Percentiles rank a stretch among this genome's conserved stretches.
Evolutionary conservation across 2,329 filamentous ascomycete genomes (phyloP).

Genomic region (Trichophyton verrucosum): DNA sequence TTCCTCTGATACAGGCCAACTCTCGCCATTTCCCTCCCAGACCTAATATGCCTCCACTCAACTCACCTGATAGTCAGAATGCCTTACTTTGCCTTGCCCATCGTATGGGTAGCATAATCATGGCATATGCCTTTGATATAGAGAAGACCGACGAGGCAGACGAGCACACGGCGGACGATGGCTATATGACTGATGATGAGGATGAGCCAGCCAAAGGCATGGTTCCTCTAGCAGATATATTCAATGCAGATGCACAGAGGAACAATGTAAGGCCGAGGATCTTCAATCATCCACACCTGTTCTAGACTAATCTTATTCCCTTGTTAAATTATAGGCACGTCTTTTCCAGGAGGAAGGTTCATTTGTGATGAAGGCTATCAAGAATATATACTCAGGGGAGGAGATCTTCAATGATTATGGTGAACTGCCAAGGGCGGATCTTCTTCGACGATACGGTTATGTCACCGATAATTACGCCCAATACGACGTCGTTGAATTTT

Average conservation of each 20-base stretch:
- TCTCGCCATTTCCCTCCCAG: conserved; percentile 31
- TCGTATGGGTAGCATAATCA: conserved; percentile 74
- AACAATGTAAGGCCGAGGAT: conserved; percentile 54
- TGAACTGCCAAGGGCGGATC: conserved; percentile 66
- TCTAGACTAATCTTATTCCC: not conserved
- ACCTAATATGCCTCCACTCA: conserved; percentile 29
- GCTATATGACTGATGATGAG: conserved; percentile 49
- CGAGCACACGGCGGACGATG: conserved; percentile 42
- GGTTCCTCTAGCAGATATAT: conserved; percentile 80
- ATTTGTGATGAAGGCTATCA: not conserved
- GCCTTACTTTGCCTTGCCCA: conserved; percentile 51
- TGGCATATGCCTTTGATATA: conserved; percentile 87
- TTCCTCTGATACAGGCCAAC: conserved; percentile 39
- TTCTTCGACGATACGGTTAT: conserved; percentile 77
- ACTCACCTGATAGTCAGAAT: conserved; percentile 31
- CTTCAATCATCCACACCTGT: not conserved
- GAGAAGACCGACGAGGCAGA: conserved; percentile 36
- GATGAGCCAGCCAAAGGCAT: conserved; percentile 67
- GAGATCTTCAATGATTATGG: conserved; percentile 88
- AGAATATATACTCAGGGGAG: conserved; percentile 37
- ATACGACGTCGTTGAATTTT: conserved; percentile 73
- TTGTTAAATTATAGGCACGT: conserved; percentile 33
- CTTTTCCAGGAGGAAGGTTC: conserved; percentile 45
- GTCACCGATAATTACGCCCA: conserved; percentile 63
- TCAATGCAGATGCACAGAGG: conserved; percentile 71